Conservation (phyloP, 148 eudicot species). For the Fagopyrum esculentum region DNA sequence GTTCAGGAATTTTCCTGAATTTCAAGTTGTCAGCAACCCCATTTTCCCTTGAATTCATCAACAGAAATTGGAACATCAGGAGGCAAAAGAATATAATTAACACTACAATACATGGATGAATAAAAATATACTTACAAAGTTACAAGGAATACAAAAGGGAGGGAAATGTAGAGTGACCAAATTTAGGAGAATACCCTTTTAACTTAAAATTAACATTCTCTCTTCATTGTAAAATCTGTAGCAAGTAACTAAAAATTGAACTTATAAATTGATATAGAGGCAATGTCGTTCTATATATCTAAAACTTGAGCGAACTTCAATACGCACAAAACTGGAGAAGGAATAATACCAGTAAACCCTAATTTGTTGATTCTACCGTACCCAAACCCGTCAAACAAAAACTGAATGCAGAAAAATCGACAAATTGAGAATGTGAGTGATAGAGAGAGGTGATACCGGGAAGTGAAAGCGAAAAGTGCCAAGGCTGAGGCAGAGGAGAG, state of each 20-base stretch:
- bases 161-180: background rate
- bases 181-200: too few relatives aligned
- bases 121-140: too few relatives aligned
- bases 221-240: background rate
- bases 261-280: background rate
- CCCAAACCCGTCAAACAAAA: background rate
- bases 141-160: too few relatives aligned
- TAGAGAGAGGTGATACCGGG: constrained; percentile 30
- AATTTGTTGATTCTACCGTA: background rate
- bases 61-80: constrained; percentile 11
- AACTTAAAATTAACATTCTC: background rate
- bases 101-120: background rate
- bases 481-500: constrained; percentile 48
- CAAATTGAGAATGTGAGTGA: background rate
- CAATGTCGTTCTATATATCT: background rate
- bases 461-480: constrained; percentile 31
- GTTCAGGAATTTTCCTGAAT: constrained; percentile 34
- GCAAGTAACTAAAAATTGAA: background rate
- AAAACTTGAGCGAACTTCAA: background rate
- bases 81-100: background rate
- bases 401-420: background rate
- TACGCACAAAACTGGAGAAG: background rate
- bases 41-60: constrained; percentile 41
- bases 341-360: background rate
- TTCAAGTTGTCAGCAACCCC: constrained; percentile 34